These are phyloP conservation scores for Chondrus crispus DNA, from an alignment of 23 red algal species.

Conservation along the genomic window DNA sequence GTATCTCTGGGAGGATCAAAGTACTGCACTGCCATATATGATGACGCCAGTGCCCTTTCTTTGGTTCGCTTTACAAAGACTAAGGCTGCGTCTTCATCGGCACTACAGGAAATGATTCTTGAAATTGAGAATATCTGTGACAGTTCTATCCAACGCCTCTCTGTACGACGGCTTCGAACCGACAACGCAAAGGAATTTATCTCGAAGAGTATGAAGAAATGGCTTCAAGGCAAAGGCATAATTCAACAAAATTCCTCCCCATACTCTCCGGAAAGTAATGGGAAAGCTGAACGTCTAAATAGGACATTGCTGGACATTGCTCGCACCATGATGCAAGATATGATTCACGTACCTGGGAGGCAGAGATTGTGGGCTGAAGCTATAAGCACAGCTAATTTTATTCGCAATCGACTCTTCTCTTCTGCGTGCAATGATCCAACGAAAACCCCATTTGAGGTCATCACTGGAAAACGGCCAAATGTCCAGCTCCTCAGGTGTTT, in stretches of 20 bases:
- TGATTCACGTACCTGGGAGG: neutral
- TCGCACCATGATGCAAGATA: neutral
- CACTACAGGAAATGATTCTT: neutral
- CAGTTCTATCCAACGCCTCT: neutral
- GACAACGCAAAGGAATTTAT: neutral
- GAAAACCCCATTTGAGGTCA: slow-evolving; percentile 10
- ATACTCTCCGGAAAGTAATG: slow-evolving; percentile 12
- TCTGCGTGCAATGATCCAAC: neutral
- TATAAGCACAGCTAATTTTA: neutral
- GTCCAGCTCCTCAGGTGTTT: neutral
- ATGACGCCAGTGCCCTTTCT: neutral
- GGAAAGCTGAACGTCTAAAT: slow-evolving; percentile 22
- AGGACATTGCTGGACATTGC: slow-evolving; percentile 5
- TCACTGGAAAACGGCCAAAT: neutral
- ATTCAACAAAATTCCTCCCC: neutral
- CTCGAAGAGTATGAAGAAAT: neutral
- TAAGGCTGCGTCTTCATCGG: neutral
- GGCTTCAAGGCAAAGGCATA: neutral
- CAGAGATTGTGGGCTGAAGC: slow-evolving; percentile 8
- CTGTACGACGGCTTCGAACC: neutral
- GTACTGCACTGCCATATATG: neutral
- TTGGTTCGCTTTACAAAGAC: neutral
- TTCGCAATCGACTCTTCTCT: neutral
- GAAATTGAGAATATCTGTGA: neutral
- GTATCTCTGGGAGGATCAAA: neutral